A percentile compares a stretch with the other conserved stretches of the same genome.
phyloP scores from a whole-genome alignment of 2,329 filamentous ascomycete species.

The Albophoma yamanashiensis region DNA sequence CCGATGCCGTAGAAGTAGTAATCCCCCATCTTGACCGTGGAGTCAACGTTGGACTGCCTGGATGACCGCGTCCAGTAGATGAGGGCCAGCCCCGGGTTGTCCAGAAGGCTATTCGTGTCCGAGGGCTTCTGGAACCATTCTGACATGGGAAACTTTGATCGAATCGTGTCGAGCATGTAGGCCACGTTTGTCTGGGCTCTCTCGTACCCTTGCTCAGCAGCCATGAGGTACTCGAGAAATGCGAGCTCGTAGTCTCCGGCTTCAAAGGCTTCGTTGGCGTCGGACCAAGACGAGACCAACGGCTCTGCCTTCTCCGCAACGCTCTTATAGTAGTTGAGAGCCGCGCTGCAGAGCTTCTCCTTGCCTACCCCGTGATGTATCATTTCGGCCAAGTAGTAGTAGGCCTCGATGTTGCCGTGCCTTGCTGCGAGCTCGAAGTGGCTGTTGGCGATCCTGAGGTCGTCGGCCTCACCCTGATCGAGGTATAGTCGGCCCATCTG shows the following conservation, averaged over 20 bases:
- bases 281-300: slow-evolving; percentile 66
- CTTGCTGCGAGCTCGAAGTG: slow-evolving; percentile 83
- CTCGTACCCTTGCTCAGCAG: slow-evolving; percentile 88
- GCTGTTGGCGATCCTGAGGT: slow-evolving; percentile 65
- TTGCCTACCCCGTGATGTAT: slow-evolving; percentile 69
- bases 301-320: slow-evolving; percentile 65
- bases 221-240: slow-evolving; percentile 72
- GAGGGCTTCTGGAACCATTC: slow-evolving; percentile 36
- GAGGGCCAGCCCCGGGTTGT: slow-evolving; percentile 56
- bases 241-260: slow-evolving; percentile 70
- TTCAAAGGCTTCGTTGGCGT: slow-evolving; percentile 76
- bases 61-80: slow-evolving; percentile 95
- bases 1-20: slow-evolving; percentile 86
- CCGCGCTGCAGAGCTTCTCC: slow-evolving; percentile 67
- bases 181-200: slow-evolving; percentile 83
- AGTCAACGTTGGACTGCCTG: slow-evolving; percentile 85
- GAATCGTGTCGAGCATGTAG: slow-evolving; percentile 68
- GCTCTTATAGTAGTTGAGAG: slow-evolving; percentile 72
- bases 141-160: slow-evolving; percentile 30
- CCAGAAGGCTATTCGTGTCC: slow-evolving; percentile 26
- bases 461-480: slow-evolving; percentile 62
- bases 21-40: slow-evolving; percentile 95
- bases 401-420: slow-evolving; percentile 77
- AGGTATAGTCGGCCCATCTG: slow-evolving; percentile 75
- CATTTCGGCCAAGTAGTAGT: slow-evolving; percentile 87